A percentile compares a stretch with the other conserved stretches of the same genome.
phyloP scores from a whole-genome alignment of 2,329 filamentous ascomycete species.

The Venturia nashicola region DNA sequence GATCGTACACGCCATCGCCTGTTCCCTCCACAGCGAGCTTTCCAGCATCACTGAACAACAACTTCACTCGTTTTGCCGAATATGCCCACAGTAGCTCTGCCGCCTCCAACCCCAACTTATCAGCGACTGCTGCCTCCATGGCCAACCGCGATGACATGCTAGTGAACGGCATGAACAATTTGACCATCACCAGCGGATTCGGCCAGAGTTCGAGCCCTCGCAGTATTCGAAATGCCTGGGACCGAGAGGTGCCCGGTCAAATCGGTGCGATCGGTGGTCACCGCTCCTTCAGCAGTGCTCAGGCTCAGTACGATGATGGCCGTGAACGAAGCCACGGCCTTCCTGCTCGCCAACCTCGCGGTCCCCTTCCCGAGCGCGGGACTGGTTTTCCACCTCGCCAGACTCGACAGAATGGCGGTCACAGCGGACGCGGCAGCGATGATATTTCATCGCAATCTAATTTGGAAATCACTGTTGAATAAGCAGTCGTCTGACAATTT shows the following conservation, averaged over 20 bases:
- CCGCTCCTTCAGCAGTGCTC: slow-evolving; percentile 44
- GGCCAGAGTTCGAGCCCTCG: slow-evolving; percentile 41
- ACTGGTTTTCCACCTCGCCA: slow-evolving; percentile 37
- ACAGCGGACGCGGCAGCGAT: slow-evolving; percentile 49
- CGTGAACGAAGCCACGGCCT: slow-evolving; percentile 34
- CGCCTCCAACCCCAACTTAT: slow-evolving; percentile 54
- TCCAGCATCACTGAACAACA: slow-evolving; percentile 52
- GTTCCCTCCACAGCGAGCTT: slow-evolving; percentile 84
- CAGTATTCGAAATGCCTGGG: slow-evolving; percentile 47
- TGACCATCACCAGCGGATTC: slow-evolving; percentile 43
- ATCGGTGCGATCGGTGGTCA: slow-evolving; percentile 55
- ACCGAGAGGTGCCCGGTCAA: slow-evolving; percentile 43
- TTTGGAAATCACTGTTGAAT: slow-evolving; percentile 48
- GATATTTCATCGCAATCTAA: slow-evolving; percentile 48
- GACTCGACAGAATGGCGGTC: slow-evolving; percentile 44
- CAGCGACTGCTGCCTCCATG: slow-evolving; percentile 42
- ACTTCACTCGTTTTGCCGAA: slow-evolving; percentile 49
- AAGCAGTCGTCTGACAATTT: neutral
- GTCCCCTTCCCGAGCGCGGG: slow-evolving; percentile 47
- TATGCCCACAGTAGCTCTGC: slow-evolving; percentile 44
- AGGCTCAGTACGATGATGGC: slow-evolving; percentile 36
- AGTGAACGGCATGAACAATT: slow-evolving; percentile 49
- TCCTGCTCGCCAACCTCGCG: slow-evolving; percentile 50
- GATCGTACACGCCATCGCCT: slow-evolving; percentile 89
- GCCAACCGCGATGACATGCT: slow-evolving; percentile 46